Base-by-base conservation (phyloP, 257 asterid species). In the Nicotiana otophora region DNA sequence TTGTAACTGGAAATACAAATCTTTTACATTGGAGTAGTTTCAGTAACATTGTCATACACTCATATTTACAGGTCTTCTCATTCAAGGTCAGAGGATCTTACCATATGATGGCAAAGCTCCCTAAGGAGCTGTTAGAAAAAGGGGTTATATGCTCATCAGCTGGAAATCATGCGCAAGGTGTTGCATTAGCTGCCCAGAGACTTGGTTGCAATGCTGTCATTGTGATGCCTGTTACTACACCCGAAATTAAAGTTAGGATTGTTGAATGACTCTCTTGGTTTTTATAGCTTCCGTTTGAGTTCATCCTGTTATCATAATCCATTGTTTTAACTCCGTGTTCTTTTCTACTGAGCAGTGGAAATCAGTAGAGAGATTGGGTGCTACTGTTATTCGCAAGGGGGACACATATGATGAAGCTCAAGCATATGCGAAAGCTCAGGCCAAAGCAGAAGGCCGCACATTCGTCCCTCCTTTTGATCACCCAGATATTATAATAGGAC, bases 161-260 rank as follows among this genome's bases (percentile, higher is more conserved):
- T 8, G 99, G 99, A 84, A 96, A 96, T 84, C 99, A 96, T 36
- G 99, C 99, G 3, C 99, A 96, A 83, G 99, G 99, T 23, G 98
- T 94, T 57, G 99, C 98, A 2, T 86, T 94, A 67, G 87, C 98
- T 61, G 98, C 98, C 57, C 84, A 89, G 84, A 90, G 42, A 84
- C 87, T 93, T 81, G 91, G 91, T 10, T 93, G 98, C 86, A 48
- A 81, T 74, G 97, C 98, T 26, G 91, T 94, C 82, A 94, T 94
- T 84, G 97, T 48, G 70, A 96, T 94, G 99, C 99, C 99, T 11
- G 88, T 91, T 83, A 94, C 98, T 10, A 96, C 99, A 10, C 98
- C 98, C 7, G 98, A 94, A 67, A 96, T 94, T 83, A 94, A 96
- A 97, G 99, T 94, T 81, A 61, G 84, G 82, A 60, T 63, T 70